These are phyloP conservation scores for Quillaja saponaria DNA, from an alignment of 306 rosid species.

Conservation along the genomic window DNA sequence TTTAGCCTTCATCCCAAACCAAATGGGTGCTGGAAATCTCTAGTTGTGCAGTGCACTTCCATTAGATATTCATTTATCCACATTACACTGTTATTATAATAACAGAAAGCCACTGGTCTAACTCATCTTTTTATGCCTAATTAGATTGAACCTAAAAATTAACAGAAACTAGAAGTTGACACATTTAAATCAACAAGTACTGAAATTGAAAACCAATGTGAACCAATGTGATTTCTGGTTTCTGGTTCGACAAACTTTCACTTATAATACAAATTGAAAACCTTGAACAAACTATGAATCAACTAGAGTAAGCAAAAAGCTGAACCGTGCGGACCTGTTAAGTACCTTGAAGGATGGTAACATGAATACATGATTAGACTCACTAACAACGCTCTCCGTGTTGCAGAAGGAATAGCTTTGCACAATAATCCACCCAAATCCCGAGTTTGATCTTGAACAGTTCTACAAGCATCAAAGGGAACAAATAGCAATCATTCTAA, in stretches of 20 bases:
- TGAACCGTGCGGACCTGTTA: constrained; percentile 77
- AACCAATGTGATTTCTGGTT: too few relatives aligned
- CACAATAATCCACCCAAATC: constrained; percentile 39
- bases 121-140: constrained; percentile 4
- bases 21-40: not conserved
- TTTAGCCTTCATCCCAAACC: not conserved
- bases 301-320: constrained; percentile 26
- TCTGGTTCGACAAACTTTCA: not conserved
- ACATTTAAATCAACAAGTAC: not conserved
- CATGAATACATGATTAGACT: constrained; percentile 60
- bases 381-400: constrained; percentile 67
- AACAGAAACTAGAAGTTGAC: constrained; percentile 8
- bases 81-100: constrained; percentile 9
- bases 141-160: constrained; percentile 8
- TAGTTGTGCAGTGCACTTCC: not conserved
- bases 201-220: too few relatives aligned
- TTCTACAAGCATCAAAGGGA: constrained; percentile 39
- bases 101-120: constrained; percentile 5
- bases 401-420: constrained; percentile 40
- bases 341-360: constrained; percentile 87
- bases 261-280: constrained; percentile 14
- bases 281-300: not conserved
- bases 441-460: constrained; percentile 41
- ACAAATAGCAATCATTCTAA: constrained; percentile 2
- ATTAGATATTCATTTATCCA: constrained; percentile 13